Evolutionary conservation across 2,329 filamentous ascomycete species (phyloP).

Genomic region (Aspergillus nomiae): DNA sequence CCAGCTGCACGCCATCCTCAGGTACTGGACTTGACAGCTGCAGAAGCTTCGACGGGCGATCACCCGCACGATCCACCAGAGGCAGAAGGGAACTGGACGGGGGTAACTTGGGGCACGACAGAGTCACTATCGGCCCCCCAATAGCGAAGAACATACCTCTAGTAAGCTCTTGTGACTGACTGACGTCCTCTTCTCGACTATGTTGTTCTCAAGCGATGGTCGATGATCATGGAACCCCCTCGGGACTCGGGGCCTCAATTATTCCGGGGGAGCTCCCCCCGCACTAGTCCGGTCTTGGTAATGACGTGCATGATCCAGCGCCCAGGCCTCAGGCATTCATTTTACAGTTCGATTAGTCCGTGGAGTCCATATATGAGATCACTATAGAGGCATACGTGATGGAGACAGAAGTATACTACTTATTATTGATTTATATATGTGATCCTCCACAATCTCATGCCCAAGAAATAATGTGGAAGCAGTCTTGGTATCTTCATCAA

Average conservation of each 20-base stretch:
- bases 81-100: not conserved
- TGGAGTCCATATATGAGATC: not conserved
- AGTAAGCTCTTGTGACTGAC: slow-evolving; percentile 1
- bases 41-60: not conserved
- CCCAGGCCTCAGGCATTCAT: not conserved
- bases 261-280: not conserved
- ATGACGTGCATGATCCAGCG: not conserved
- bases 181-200: not conserved
- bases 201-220: slow-evolving; percentile 3
- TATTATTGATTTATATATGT: not conserved
- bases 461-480: not conserved
- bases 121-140: not conserved
- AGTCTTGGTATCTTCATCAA: not conserved
- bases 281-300: slow-evolving; percentile 10
- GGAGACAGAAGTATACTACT: not conserved
- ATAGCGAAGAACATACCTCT: not conserved
- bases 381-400: not conserved
- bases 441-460: not conserved
- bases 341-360: not conserved
- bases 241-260: slow-evolving; percentile 11
- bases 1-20: not conserved
- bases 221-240: not conserved
- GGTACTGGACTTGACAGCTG: not conserved
- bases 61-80: not conserved
- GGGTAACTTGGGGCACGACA: not conserved